Base-by-base conservation (phyloP, 345 rosid genomes). In the Syzygium jambos region DNA sequence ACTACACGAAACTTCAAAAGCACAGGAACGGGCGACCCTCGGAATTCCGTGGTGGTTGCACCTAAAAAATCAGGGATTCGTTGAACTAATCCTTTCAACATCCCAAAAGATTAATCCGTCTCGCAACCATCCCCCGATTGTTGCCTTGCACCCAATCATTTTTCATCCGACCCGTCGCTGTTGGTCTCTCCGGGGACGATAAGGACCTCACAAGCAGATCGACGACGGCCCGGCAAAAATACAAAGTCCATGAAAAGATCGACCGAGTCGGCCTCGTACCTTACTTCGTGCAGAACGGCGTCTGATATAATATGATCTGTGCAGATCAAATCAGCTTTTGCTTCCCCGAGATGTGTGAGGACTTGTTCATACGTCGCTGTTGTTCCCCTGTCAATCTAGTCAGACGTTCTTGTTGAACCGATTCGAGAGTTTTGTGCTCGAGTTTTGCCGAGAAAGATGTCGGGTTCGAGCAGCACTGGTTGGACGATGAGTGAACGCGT, bases 61-160 rank as follows among this genome's bases (percentile, higher is more conserved):
- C 84, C 88, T 78, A 78, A 54, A 86, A 43, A 21, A 85, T 57
- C n/a, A 15, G 86, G 5, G 57, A 23, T 52, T 54, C 17, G 88
- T 86, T 86, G 85, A 78, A 86, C 88, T 43, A 78, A 78, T 54
- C 88, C 85, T 78, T 78, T 78, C 85, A 86, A 17, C 56, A 51
- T 55, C 84, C 51, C 30, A 63, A 59, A 68, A 30, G 6, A 61
- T 17, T 30, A 22, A 43, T 25, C 15, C 1, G 6, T 5, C 59
- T 25, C 11, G 14, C n/a, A 41, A 22, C 43, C 43, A 12, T 53
- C 86, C 5, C 43, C 14, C 23, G 80, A 30, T 54, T 16, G 85
- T 41, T 78, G 65, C 84, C 88, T 53, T 78, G 52, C 84, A 78
- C 84, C 85, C 73, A 15, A 86, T 53, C 54, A 52, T 41, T 29